These are phyloP conservation scores for Corniculantispora saksenae DNA, from an alignment of 2,329 filamentous ascomycete genomes.

Conservation along the genomic window DNA sequence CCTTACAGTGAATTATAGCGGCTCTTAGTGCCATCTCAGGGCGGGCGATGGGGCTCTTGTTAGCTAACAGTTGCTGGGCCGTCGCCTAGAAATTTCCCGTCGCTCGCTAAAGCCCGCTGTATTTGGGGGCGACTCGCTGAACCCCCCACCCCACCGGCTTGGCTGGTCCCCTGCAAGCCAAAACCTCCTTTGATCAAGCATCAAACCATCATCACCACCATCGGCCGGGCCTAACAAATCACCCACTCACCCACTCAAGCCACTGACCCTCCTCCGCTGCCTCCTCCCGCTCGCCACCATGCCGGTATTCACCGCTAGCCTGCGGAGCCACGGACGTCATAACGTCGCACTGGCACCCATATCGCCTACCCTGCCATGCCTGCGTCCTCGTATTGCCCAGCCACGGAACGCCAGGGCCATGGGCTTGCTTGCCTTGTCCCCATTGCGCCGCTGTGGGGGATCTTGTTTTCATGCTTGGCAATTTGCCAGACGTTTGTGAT, in stretches of 20 bases:
- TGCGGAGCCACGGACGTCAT: constrained; percentile 15
- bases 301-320: neutral
- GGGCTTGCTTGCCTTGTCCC: neutral
- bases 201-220: neutral
- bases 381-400: constrained; percentile 12
- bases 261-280: too few relatives aligned
- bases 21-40: neutral
- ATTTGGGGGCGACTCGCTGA: neutral
- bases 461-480: neutral
- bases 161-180: neutral
- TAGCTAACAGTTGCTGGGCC: neutral
- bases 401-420: neutral
- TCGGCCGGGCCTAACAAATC: neutral
- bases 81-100: neutral
- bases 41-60: neutral
- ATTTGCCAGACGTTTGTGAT: neutral
- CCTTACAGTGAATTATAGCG: neutral
- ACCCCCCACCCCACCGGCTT: too few relatives aligned
- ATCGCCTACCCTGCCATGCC: neutral
- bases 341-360: constrained; percentile 12
- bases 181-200: neutral
- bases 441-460: constrained; percentile 5
- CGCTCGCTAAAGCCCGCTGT: neutral
- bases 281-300: neutral
- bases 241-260: too few relatives aligned